Percentiles rank a stretch among this genome's conserved stretches.
phyloP scores from a whole-genome alignment of 305 asterid genomes.

The Rubia tinctorum region DNA sequence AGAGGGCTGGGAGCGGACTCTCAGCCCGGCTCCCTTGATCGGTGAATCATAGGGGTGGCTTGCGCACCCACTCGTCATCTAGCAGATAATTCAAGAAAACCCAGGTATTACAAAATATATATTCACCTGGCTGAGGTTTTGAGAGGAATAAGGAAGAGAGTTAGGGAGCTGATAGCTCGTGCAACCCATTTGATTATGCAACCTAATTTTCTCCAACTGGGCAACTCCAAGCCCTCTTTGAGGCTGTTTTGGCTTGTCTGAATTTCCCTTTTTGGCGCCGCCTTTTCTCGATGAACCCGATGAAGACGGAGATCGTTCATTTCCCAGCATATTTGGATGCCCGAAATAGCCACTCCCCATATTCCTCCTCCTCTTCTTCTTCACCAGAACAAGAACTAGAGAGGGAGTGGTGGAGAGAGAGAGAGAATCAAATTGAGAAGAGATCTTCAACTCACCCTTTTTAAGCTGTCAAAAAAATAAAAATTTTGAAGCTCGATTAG shows the following conservation, averaged over 20 bases:
- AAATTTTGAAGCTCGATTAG: conserved; percentile 28
- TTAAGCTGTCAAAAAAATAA: conserved; percentile 47
- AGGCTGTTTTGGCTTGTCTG: conserved; percentile 82
- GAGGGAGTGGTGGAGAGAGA: background rate
- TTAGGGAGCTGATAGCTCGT: conserved; percentile 22
- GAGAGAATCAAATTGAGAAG: conserved; percentile 23
- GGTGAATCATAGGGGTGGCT: too few species aligned
- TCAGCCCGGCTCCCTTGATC: too few species aligned
- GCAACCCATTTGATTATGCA: conserved; percentile 71
- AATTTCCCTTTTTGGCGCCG: conserved; percentile 45
- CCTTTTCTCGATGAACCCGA: conserved; percentile 44
- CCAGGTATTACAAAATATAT: too few species aligned
- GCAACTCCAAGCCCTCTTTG: conserved; percentile 96
- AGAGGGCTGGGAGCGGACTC: too few species aligned
- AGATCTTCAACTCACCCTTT: conserved; percentile 43
- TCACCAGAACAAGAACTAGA: background rate
- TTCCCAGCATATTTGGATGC: conserved; percentile 37
- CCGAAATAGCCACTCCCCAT: conserved; percentile 81
- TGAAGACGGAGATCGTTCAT: conserved; percentile 27
- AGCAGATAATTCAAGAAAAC: too few species aligned
- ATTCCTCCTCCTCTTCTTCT: background rate
- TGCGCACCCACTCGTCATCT: too few species aligned
- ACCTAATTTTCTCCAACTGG: conserved; percentile 90
- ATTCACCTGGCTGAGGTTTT: conserved; percentile 55
- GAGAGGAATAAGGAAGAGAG: conserved; percentile 37